These are phyloP conservation scores for Eucalyptus sp. DNA, from an alignment of 345 rosid genomes.

Conservation along the genomic window DNA sequence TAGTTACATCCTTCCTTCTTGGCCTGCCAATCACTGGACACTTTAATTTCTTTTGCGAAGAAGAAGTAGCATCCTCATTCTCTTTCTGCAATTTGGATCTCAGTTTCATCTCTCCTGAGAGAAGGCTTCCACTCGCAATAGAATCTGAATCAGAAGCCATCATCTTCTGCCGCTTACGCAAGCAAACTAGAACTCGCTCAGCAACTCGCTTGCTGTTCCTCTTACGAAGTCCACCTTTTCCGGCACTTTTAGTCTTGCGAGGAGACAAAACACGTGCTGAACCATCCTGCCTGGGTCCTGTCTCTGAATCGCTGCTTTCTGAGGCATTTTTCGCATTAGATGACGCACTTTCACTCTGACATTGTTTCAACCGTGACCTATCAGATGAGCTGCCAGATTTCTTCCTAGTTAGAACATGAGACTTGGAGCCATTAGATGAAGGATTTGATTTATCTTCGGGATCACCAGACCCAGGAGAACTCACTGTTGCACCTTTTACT, in stretches of 20 bases:
- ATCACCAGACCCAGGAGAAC: constrained; percentile 22
- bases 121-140: constrained; percentile 46
- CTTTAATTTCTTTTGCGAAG: constrained; percentile 61
- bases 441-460: constrained; percentile 35
- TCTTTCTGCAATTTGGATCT: constrained; percentile 45
- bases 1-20: constrained; percentile 39
- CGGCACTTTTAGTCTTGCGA: constrained; percentile 46
- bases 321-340: constrained; percentile 69
- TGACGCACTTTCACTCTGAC: constrained; percentile 90
- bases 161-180: constrained; percentile 82
- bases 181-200: constrained; percentile 65
- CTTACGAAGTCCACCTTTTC: constrained; percentile 49
- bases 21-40: constrained; percentile 32
- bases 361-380: constrained; percentile 41
- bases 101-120: constrained; percentile 33
- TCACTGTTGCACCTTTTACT: constrained; percentile 19
- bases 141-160: constrained; percentile 72
- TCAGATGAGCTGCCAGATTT: constrained; percentile 35
- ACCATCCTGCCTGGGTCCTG: constrained; percentile 44
- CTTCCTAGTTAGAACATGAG: constrained; percentile 32
- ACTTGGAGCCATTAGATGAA: constrained; percentile 43
- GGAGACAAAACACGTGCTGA: constrained; percentile 32
- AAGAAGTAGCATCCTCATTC: constrained; percentile 70
- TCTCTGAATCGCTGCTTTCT: constrained; percentile 90
- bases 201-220: constrained; percentile 90